These are phyloP conservation scores for Chloris gayana DNA, from an alignment of 176 grass and related monocot species.

Conservation along the genomic window DNA sequence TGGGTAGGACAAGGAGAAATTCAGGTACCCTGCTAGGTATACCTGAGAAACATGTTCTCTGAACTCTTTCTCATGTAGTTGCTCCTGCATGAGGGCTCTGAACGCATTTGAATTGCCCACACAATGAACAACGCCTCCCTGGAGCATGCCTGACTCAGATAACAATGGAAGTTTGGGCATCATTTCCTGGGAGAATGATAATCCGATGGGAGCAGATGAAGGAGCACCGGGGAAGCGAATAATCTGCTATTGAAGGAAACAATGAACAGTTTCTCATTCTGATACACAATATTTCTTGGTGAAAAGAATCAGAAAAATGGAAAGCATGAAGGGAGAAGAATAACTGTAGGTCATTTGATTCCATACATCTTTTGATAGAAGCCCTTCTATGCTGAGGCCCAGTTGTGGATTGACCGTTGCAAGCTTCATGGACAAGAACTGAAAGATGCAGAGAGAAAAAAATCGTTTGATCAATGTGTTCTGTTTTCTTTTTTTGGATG, in stretches of 20 bases:
- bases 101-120: constrained; percentile 41
- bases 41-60: constrained; percentile 54
- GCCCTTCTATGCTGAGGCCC: constrained; percentile 41
- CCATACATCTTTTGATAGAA: constrained; percentile 60
- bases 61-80: constrained; percentile 33
- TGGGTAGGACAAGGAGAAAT: background rate
- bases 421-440: constrained; percentile 79
- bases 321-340: background rate
- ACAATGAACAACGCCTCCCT: constrained; percentile 40
- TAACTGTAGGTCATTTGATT: background rate
- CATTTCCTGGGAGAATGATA: constrained; percentile 59
- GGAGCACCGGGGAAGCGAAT: constrained; percentile 31
- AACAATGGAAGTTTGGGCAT: constrained; percentile 41
- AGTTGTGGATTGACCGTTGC: constrained; percentile 42
- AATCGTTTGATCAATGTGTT: background rate
- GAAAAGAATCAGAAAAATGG: background rate
- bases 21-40: background rate
- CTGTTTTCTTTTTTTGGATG: background rate
- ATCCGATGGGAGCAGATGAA: constrained; percentile 54
- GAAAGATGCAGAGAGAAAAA: constrained; percentile 8
- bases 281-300: background rate
- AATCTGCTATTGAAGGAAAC: constrained; percentile 32
- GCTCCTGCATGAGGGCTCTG: constrained; percentile 42
- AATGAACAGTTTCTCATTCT: background rate
- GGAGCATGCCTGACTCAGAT: constrained; percentile 43